Evolutionary conservation across 2,329 filamentous ascomycete genomes (phyloP).

Genomic region (Lasiodiplodia citricola): DNA sequence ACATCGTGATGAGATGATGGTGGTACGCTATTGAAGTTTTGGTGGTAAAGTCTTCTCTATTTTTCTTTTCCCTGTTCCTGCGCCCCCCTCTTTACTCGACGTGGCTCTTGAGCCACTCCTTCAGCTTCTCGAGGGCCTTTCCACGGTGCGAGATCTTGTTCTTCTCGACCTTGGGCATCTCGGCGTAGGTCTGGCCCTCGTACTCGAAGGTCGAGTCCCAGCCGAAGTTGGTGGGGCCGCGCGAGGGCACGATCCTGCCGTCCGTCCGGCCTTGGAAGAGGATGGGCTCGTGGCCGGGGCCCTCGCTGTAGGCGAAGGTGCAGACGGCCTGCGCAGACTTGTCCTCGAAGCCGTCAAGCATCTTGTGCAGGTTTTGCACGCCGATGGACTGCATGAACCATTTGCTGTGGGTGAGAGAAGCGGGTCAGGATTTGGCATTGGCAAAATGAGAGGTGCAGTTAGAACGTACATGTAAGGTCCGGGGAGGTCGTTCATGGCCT

Average conservation of each 20-base stretch:
- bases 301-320: conserved; percentile 90
- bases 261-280: conserved; percentile 91
- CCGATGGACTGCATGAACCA: conserved; percentile 89
- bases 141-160: conserved; percentile 92
- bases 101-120: conserved; percentile 66
- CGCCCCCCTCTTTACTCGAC: conserved; percentile 28
- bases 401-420: conserved; percentile 66
- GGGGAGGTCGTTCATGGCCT: conserved; percentile 86
- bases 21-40: not conserved
- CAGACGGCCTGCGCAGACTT: conserved; percentile 93
- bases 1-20: not conserved
- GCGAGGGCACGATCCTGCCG: conserved; percentile 81
- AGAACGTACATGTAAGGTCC: conserved; percentile 87
- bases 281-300: conserved; percentile 81
- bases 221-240: conserved; percentile 82
- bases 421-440: not conserved
- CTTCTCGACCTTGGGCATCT: conserved; percentile 89
- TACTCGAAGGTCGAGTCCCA: conserved; percentile 99
- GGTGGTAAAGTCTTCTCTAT: not conserved
- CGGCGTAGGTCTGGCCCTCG: conserved; percentile 87
- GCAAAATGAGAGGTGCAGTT: not conserved
- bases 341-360: conserved; percentile 86
- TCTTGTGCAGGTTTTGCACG: conserved; percentile 83
- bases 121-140: conserved; percentile 85
- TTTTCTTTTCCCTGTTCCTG: not conserved